A percentile compares a stretch with the other conserved stretches of the same genome.
phyloP scores from a whole-genome alignment of 2,329 filamentous ascomycete species.

The Penicillium sp. region DNA sequence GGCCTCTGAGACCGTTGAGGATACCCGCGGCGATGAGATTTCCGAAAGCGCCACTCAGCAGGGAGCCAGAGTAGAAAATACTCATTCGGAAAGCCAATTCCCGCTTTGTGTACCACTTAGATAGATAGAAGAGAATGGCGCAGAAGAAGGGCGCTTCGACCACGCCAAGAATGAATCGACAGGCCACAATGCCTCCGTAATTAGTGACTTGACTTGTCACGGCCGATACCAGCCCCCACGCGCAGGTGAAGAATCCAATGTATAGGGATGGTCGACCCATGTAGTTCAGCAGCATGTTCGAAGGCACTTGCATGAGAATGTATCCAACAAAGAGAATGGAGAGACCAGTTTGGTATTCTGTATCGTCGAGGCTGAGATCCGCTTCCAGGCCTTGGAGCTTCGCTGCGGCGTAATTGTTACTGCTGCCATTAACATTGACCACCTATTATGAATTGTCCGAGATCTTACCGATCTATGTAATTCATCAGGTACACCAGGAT shows the following conservation, averaged over 20 bases:
- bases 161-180: conserved; percentile 45
- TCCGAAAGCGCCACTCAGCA: conserved; percentile 51
- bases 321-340: conserved; percentile 46
- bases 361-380: conserved; percentile 34
- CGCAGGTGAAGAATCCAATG: conserved; percentile 44
- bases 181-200: conserved; percentile 43
- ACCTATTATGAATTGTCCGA: not conserved
- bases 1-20: conserved; percentile 38
- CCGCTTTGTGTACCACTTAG: conserved; percentile 53
- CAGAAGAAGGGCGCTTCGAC: conserved; percentile 49
- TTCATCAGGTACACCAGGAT: conserved; percentile 43
- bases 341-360: conserved; percentile 42
- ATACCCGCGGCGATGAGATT: conserved; percentile 54
- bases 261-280: conserved; percentile 44
- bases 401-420: conserved; percentile 48
- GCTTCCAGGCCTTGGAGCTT: conserved; percentile 42
- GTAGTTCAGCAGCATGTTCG: conserved; percentile 44
- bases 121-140: conserved; percentile 49
- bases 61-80: conserved; percentile 51
- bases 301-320: conserved; percentile 48
- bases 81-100: conserved; percentile 51
- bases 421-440: conserved; percentile 4
- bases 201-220: conserved; percentile 43
- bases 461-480: conserved; percentile 39
- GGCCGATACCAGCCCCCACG: conserved; percentile 47